phyloP scores from a whole-genome alignment of 352 stramenopile species.

The Pythium sp. region DNA sequence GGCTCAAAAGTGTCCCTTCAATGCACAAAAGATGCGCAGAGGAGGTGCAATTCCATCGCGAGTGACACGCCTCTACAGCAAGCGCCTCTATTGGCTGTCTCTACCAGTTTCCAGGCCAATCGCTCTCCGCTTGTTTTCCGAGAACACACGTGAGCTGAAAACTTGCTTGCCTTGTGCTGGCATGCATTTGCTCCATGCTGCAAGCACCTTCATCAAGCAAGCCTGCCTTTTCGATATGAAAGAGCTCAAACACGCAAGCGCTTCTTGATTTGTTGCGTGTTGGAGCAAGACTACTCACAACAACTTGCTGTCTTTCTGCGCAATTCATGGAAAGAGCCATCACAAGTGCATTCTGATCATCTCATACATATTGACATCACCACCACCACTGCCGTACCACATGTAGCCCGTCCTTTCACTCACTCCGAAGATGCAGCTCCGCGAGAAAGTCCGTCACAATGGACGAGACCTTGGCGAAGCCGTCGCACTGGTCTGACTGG shows the following conservation, averaged over 20 bases:
- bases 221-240: not conserved
- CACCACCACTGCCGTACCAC: not conserved
- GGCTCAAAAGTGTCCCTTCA: not conserved
- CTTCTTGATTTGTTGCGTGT: not conserved
- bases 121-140: not conserved
- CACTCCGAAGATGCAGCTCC: constrained; percentile 23
- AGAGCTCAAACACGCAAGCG: not conserved
- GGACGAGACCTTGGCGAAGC: constrained; percentile 43
- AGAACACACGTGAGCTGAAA: not conserved
- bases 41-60: not conserved
- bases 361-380: not conserved
- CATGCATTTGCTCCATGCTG: not conserved
- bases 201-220: not conserved
- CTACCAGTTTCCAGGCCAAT: not conserved
- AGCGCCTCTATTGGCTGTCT: not conserved
- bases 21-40: not conserved
- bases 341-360: not conserved
- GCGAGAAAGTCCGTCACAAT: constrained; percentile 56
- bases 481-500: constrained; percentile 35
- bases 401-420: not conserved
- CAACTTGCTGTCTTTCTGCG: not conserved
- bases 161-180: not conserved
- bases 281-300: not conserved
- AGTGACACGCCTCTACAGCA: not conserved
- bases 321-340: not conserved